These are phyloP conservation scores for Fusarium cicatricum DNA, from an alignment of 2,329 filamentous ascomycete species.

Conservation along the genomic window DNA sequence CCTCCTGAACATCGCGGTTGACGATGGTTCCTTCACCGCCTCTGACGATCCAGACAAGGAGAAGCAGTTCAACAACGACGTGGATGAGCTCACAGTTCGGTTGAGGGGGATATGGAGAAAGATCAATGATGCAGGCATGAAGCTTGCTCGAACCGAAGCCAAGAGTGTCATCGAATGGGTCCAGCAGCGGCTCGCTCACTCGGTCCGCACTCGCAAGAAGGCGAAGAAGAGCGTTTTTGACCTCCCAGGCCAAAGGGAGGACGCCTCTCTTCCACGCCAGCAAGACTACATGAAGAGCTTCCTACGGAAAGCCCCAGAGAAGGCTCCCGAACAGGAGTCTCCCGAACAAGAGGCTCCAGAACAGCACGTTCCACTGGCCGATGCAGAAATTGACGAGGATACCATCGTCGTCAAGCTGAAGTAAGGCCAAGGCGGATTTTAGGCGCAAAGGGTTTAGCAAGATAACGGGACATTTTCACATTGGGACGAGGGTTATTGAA, in stretches of 20 bases:
- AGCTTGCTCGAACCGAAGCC: slow-evolving; percentile 75
- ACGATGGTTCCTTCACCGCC: slow-evolving; percentile 59
- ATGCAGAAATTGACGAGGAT: slow-evolving; percentile 14
- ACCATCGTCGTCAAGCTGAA: slow-evolving; percentile 35
- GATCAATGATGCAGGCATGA: slow-evolving; percentile 79
- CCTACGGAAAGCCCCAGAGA: slow-evolving; percentile 43
- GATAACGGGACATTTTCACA: slow-evolving; percentile 4
- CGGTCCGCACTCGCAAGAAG: slow-evolving; percentile 71
- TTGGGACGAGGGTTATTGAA: slow-evolving; percentile 28
- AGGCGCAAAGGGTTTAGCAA: not conserved
- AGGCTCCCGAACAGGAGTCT: not conserved
- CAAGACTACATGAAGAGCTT: slow-evolving; percentile 61
- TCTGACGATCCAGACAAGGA: slow-evolving; percentile 44
- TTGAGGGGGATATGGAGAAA: slow-evolving; percentile 66
- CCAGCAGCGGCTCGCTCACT: slow-evolving; percentile 75
- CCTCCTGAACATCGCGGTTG: slow-evolving; percentile 79
- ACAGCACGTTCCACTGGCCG: not conserved
- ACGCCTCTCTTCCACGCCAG: slow-evolving; percentile 53
- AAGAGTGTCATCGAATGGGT: slow-evolving; percentile 80
- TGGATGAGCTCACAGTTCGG: slow-evolving; percentile 71
- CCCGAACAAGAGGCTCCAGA: slow-evolving; percentile 4
- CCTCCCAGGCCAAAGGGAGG: slow-evolving; percentile 45
- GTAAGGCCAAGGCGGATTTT: not conserved
- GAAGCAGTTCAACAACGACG: slow-evolving; percentile 70
- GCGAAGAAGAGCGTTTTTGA: slow-evolving; percentile 63